These are phyloP conservation scores for Malania oleifera DNA, from an alignment of 164 flowering plant genomes.

Conservation along the genomic window DNA sequence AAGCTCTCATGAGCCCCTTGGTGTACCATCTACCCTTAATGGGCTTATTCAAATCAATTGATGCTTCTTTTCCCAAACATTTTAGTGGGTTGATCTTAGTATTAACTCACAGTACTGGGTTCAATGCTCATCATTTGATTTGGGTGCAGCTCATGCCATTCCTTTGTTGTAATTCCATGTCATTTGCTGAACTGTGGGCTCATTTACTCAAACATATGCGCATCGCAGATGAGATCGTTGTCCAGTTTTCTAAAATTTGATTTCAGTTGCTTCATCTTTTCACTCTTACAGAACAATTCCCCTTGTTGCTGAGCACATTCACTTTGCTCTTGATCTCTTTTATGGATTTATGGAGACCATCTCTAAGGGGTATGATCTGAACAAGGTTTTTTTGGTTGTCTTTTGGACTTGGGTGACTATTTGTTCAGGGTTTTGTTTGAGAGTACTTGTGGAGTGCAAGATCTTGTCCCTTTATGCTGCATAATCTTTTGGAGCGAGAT, in stretches of 20 bases:
- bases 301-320: not conserved
- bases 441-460: constrained; percentile 5
- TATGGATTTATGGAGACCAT: not conserved
- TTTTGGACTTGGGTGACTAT: not conserved
- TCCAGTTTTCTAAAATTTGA: constrained; percentile 1
- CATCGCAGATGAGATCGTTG: too few species aligned
- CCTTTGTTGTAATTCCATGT: too few species aligned
- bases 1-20: too few species aligned
- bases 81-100: too few species aligned
- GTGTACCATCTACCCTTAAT: too few species aligned
- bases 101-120: too few species aligned
- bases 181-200: too few species aligned
- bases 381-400: not conserved
- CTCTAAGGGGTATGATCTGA: not conserved
- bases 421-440: constrained; percentile 3
- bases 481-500: not conserved
- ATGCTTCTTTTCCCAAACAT: too few species aligned
- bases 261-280: not conserved
- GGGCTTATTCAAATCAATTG: too few species aligned
- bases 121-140: too few species aligned
- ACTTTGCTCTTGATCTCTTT: constrained; percentile 5
- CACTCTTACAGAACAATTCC: not conserved
- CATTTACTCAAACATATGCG: too few species aligned
- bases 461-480: not conserved
- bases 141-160: too few species aligned